These are phyloP conservation scores for Eutrema yunnanense DNA, from an alignment of 345 rosid species.

Conservation along the genomic window DNA sequence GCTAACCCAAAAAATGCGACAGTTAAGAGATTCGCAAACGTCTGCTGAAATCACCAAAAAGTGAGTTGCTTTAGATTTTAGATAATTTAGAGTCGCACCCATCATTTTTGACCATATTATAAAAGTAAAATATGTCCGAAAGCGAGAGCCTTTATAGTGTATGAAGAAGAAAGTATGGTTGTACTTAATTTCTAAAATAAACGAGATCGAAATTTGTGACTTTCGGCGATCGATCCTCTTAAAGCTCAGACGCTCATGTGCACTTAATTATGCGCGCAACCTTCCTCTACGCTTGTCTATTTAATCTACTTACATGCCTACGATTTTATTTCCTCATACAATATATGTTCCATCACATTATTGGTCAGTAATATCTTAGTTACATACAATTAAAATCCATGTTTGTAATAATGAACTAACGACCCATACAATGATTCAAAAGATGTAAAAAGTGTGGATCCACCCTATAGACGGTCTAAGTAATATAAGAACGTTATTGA, in stretches of 20 bases:
- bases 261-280: constrained; percentile 23
- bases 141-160: background rate
- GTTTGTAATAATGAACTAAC: background rate
- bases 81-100: constrained; percentile 8
- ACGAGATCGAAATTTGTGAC: constrained; percentile 1
- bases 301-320: background rate
- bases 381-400: background rate
- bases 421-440: background rate
- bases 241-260: constrained; percentile 25
- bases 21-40: constrained; percentile 17
- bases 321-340: background rate
- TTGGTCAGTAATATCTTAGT: background rate
- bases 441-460: background rate
- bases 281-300: background rate
- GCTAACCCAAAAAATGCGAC: constrained; percentile 13
- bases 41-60: constrained; percentile 17
- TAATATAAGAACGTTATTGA: background rate
- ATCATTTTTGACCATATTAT: background rate
- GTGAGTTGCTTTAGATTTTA: constrained; percentile 3
- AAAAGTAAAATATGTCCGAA: background rate
- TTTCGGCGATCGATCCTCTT: constrained; percentile 24
- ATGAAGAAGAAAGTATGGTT: constrained; percentile 16
- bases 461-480: background rate
- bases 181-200: constrained; percentile 6
- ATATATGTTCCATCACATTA: background rate